Percentiles rank a stretch among this genome's conserved stretches.
Conservation (phyloP, 805 yeast species). For the Middelhovenomyces tepae region DNA sequence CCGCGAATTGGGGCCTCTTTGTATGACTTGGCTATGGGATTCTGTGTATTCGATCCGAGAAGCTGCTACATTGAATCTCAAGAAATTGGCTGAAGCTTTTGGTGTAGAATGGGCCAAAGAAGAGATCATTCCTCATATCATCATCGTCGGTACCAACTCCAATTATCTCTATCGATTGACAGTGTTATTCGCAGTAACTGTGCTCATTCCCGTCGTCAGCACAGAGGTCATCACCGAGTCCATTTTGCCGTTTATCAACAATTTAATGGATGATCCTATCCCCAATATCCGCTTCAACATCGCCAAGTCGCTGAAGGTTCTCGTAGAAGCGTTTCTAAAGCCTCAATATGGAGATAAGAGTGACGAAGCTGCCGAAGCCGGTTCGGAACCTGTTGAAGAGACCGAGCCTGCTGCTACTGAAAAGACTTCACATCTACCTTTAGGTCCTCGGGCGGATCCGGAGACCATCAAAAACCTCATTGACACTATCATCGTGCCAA, state of each 20-base stretch:
- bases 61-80: conserved; percentile 84
- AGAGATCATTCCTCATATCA: conserved; percentile 71
- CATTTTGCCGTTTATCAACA: conserved; percentile 71
- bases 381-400: too few relatives aligned
- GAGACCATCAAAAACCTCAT: conserved; percentile 30
- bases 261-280: conserved; percentile 67
- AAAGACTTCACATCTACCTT: conserved; percentile 2
- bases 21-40: conserved; percentile 98
- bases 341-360: conserved; percentile 9
- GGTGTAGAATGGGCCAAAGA: conserved; percentile 90
- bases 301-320: conserved; percentile 68
- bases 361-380: conserved; percentile 20
- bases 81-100: conserved; percentile 71
- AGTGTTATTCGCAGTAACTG: conserved; percentile 78
- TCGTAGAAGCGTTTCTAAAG: conserved; percentile 43
- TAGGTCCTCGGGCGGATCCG: conserved; percentile 5
- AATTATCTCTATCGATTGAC: conserved; percentile 92
- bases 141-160: conserved; percentile 42
- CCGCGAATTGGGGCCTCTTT: conserved; percentile 79
- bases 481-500: conserved; percentile 46
- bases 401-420: conserved; percentile 7
- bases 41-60: conserved; percentile 92
- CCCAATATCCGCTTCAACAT: conserved; percentile 95
- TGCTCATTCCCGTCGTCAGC: conserved; percentile 65
- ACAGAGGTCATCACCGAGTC: conserved; percentile 47